Evolutionary conservation across 805 yeast species (phyloP).

Genomic region (Maudiozyma turicensis): DNA sequence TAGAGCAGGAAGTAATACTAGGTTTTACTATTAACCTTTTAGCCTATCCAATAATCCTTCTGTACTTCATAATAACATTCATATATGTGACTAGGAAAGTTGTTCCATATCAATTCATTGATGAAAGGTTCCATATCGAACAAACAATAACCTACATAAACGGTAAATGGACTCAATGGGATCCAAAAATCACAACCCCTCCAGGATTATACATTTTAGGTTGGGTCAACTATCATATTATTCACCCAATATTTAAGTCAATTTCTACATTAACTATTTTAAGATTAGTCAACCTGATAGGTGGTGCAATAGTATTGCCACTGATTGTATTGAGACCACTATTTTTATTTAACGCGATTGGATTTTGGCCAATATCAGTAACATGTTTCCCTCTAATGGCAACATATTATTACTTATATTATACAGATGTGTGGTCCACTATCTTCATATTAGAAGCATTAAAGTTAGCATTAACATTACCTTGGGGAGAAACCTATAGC

Average conservation of each 20-base stretch:
- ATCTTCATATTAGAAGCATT: constrained; percentile 51
- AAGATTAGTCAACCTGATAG: constrained; percentile 54
- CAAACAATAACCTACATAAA: constrained; percentile 63
- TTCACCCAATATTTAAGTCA: constrained; percentile 13
- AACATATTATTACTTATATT: constrained; percentile 67
- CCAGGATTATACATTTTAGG: constrained; percentile 73
- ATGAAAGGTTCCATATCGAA: constrained; percentile 78
- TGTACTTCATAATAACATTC: constrained; percentile 23
- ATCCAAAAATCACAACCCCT: constrained; percentile 89
- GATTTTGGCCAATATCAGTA: constrained; percentile 36
- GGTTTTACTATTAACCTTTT: constrained; percentile 29
- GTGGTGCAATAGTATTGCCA: constrained; percentile 51
- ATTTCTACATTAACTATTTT: constrained; percentile 31
- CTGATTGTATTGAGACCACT: constrained; percentile 34
- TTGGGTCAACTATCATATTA: constrained; percentile 26
- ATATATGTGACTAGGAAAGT: constrained; percentile 21
- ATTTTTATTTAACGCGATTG: constrained; percentile 33
- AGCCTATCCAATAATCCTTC: constrained; percentile 22
- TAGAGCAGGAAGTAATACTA: constrained; percentile 22
- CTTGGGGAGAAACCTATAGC: constrained; percentile 29
- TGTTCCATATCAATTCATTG: constrained; percentile 30
- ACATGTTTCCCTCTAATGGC: constrained; percentile 60
- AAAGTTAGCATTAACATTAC: constrained; percentile 36
- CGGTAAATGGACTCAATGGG: constrained; percentile 63
- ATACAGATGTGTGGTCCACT: constrained; percentile 92